Conservation (phyloP, 2,329 filamentous ascomycete genomes). For the Pseudonectria foliicola region DNA sequence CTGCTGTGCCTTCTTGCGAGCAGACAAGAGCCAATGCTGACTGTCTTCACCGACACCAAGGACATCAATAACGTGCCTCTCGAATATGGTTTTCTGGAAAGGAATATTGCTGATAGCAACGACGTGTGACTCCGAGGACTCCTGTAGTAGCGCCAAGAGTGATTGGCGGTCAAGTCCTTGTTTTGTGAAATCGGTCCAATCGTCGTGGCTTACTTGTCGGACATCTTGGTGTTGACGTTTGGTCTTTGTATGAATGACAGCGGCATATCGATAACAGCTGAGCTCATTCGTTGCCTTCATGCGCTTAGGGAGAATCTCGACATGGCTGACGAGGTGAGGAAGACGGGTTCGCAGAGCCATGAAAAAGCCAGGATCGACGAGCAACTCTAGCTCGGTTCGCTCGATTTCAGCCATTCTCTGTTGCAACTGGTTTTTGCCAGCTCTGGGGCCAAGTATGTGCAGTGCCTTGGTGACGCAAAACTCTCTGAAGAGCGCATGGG, state of each 20-base stretch:
- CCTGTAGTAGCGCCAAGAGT: background rate
- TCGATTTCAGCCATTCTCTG: constrained; percentile 8
- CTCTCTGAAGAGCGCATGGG: constrained; percentile 9
- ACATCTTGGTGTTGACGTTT: background rate
- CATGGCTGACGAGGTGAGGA: constrained; percentile 10
- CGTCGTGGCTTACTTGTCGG: background rate
- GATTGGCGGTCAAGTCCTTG: background rate
- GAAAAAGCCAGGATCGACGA: constrained; percentile 21
- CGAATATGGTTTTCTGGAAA: constrained; percentile 21
- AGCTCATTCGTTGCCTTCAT: constrained; percentile 21
- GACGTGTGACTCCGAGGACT: background rate
- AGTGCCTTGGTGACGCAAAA: constrained; percentile 10
- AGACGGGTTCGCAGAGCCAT: constrained; percentile 9
- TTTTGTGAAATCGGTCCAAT: constrained; percentile 5
- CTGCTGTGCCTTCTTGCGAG: background rate
- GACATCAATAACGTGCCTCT: constrained; percentile 5
- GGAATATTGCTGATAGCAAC: constrained; percentile 12
- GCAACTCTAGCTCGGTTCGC: constrained; percentile 11
- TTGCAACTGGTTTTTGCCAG: constrained; percentile 4
- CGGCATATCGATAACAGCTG: constrained; percentile 19
- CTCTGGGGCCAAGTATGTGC: background rate
- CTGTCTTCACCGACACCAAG: background rate
- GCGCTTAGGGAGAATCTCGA: constrained; percentile 19
- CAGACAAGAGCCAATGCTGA: constrained; percentile 1
- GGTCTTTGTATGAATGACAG: constrained; percentile 12